These are phyloP conservation scores for Aspergillaceae sp. DNA, from an alignment of 2,329 filamentous ascomycete genomes.

Conservation along the genomic window DNA sequence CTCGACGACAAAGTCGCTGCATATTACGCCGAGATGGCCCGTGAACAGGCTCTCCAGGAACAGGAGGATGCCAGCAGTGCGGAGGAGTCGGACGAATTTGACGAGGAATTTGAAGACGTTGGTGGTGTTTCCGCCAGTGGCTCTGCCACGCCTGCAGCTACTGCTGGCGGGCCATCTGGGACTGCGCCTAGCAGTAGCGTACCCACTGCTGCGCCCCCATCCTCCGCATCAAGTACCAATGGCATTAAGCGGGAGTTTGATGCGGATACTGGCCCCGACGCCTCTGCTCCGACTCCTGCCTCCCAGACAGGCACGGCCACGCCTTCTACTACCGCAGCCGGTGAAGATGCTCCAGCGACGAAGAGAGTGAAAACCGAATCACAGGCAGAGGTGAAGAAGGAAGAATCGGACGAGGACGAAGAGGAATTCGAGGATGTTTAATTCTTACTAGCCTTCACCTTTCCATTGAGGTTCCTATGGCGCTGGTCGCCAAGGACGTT, in stretches of 20 bases:
- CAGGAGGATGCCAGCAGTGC: slow-evolving; percentile 34
- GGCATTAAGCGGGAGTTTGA: slow-evolving; percentile 33
- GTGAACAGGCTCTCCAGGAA: slow-evolving; percentile 35
- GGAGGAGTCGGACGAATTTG: slow-evolving; percentile 33
- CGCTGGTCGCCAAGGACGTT: too few species aligned
- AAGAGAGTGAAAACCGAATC: slow-evolving; percentile 39
- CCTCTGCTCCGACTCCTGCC: slow-evolving; percentile 18
- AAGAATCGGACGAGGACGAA: slow-evolving; percentile 37
- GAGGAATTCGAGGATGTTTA: slow-evolving; percentile 39
- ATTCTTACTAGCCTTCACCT: slow-evolving; percentile 1
- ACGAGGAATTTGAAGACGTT: slow-evolving; percentile 39
- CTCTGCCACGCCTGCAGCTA: slow-evolving; percentile 25
- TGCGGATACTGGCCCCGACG: slow-evolving; percentile 26
- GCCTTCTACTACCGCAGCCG: slow-evolving; percentile 27
- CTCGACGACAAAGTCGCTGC: slow-evolving; percentile 40
- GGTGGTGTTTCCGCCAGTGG: slow-evolving; percentile 30
- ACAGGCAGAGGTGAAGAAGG: slow-evolving; percentile 22
- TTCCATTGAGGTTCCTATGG: too few species aligned
- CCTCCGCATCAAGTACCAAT: neutral
- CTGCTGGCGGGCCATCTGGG: slow-evolving; percentile 7
- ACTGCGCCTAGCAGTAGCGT: slow-evolving; percentile 21
- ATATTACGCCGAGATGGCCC: slow-evolving; percentile 40
- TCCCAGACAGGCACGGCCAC: slow-evolving; percentile 31
- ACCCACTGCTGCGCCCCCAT: slow-evolving; percentile 11
- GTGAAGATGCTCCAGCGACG: slow-evolving; percentile 30